These are phyloP conservation scores for Chytridiales sp. DNA, from an alignment of 371 early-diverging fungal genomes.

Conservation along the genomic window DNA sequence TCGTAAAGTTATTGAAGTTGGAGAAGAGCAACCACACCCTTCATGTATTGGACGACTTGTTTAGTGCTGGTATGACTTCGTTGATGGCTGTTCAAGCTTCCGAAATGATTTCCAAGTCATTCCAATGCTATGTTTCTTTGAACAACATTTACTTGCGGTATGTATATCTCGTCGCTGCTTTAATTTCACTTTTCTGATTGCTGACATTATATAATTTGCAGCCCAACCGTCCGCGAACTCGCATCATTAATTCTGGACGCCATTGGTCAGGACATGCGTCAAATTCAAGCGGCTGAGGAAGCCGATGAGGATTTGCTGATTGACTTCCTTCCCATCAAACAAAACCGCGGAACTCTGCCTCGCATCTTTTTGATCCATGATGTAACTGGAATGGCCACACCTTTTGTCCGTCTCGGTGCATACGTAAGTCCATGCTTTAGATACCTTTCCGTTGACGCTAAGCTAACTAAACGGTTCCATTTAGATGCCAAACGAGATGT, in stretches of 20 bases:
- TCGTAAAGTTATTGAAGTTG: background rate
- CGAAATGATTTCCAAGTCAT: conserved; percentile 2
- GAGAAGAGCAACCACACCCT: background rate
- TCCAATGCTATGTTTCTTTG: conserved; percentile 2
- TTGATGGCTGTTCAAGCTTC: conserved; percentile 4
- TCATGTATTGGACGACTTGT: conserved; percentile 9
- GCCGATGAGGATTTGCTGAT: background rate
- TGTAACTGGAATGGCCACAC: conserved; percentile 12
- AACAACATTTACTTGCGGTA: conserved; percentile 11
- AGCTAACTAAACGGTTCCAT: no score
- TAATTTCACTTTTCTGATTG: background rate
- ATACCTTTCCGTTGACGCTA: no score
- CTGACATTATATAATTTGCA: background rate
- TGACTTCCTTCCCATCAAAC: conserved; percentile 12
- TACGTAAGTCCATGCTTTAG: no score
- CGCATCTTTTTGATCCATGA: conserved; percentile 15
- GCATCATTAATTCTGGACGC: conserved; percentile 1
- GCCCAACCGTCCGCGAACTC: conserved; percentile 8
- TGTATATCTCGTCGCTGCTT: background rate
- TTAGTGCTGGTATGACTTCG: conserved; percentile 4
- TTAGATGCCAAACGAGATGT: conserved; percentile 6
- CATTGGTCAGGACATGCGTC: conserved; percentile 3
- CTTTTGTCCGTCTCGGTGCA: conserved; percentile 7
- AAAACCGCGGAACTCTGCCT: conserved; percentile 1
- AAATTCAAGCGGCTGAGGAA: conserved; percentile 9